Base-by-base conservation (phyloP, 768 basidiomycete genomes). In the Vishniacozyma victoriae region DNA sequence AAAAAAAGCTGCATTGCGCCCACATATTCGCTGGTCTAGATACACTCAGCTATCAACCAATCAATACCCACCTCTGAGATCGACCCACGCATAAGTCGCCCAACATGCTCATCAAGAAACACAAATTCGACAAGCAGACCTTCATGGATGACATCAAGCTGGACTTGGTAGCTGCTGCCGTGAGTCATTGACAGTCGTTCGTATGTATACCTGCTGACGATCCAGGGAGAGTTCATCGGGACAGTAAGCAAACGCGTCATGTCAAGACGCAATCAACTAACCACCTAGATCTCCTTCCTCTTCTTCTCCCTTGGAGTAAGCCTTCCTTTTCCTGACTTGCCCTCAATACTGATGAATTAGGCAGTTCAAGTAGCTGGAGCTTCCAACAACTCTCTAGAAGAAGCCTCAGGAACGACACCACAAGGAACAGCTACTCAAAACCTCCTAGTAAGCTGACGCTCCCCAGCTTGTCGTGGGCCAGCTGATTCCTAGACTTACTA, bases 161-260 rank as follows among this genome's bases (percentile, higher is more conserved):
- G 20, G 54, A 55, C 44, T 22, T 55, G 31, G 47, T 54, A 5
- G 54, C 54, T 9, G 46, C 40, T 22, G 54, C 40, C n/a, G 54
- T 55, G 33, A 42, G 54, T 55, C n/a, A n/a, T n/a, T n/a, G n/a
- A n/a, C n/a, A n/a, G n/a, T n/a, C n/a, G n/a, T n/a, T n/a, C n/a
- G n/a, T n/a, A n/a, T n/a, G n/a, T n/a, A n/a, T n/a, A n/a, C n/a
- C n/a, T n/a, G 29, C 29, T 33, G 29, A 33, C 29, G 9, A 33
- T 9, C 29, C 29, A 59, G 55, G 66, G 67, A 23, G 67, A 69
- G 45, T 69, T 69, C 35, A 47, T 69, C 25, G 67, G 64, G 20
- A 60, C 59, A 29, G 58, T 60, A 46, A 6, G 44, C 49, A 11
- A 4, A 15, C 14, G 6, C 20, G 4, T 3, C 24, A 1, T 13